Conservation (phyloP, 139 green algal genomes). For the Chlamydomonas sphaeroides region DNA sequence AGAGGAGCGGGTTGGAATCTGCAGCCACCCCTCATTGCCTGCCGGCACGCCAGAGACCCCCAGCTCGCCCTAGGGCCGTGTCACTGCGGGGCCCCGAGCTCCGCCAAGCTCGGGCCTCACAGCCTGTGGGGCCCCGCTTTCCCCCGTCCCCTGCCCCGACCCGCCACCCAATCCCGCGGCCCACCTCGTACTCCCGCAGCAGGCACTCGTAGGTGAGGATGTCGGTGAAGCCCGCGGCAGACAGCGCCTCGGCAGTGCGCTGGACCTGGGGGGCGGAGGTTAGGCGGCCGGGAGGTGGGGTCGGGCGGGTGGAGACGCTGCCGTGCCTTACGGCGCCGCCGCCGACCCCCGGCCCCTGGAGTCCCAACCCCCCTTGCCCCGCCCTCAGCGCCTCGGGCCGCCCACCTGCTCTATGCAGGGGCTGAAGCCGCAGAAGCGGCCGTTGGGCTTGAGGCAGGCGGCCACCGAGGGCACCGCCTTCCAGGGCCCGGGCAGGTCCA, state of each 20-base stretch:
- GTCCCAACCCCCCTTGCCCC: too few relatives aligned
- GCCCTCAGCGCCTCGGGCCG: too few relatives aligned
- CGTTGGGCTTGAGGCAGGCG: conserved; percentile 47
- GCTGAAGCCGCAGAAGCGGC: conserved; percentile 93
- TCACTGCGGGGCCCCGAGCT: too few relatives aligned
- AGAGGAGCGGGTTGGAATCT: too few relatives aligned
- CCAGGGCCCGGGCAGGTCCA: conserved; percentile 95
- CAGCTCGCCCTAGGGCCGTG: too few relatives aligned
- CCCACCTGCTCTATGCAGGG: conserved; percentile 96
- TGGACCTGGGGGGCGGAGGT: conserved; percentile 99
- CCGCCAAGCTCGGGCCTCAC: background rate
- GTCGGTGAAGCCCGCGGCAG: conserved; percentile 70
- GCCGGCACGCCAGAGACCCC: too few relatives aligned
- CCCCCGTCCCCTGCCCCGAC: background rate
- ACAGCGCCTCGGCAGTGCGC: conserved; percentile 76
- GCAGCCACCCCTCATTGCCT: too few relatives aligned
- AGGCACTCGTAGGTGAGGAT: conserved; percentile 86
- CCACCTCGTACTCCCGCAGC: conserved; percentile 85
- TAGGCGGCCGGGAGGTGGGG: too few relatives aligned
- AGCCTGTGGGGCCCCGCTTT: too few relatives aligned
- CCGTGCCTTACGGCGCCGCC: too few relatives aligned
- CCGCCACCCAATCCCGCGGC: background rate
- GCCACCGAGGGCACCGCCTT: conserved; percentile 74
- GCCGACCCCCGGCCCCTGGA: too few relatives aligned
- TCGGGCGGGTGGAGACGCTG: conserved; percentile 21